phyloP scores from a whole-genome alignment of 805 yeast species.

The Jamesozyma lodderae region DNA sequence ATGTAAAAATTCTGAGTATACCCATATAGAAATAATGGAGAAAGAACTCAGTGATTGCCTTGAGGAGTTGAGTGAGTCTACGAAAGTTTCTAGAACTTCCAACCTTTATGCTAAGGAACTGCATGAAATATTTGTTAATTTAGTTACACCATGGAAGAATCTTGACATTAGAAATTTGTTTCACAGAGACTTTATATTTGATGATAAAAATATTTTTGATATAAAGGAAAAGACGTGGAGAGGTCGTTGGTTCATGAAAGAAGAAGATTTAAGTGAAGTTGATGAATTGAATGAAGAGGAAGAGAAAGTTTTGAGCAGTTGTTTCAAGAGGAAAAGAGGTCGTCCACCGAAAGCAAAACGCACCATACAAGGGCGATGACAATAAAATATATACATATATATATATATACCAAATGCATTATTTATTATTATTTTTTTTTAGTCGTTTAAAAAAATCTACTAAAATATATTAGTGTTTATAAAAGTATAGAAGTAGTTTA shows the following conservation, averaged over 20 bases:
- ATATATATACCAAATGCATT: neutral
- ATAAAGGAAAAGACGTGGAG: conserved; percentile 23
- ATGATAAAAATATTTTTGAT: conserved; percentile 13
- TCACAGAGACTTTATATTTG: conserved; percentile 24
- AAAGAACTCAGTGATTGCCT: conserved; percentile 12
- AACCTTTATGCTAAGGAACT: conserved; percentile 11
- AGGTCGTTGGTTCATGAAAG: conserved; percentile 24
- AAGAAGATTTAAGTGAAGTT: conserved; percentile 28
- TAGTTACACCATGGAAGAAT: conserved; percentile 7
- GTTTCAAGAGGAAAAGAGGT: neutral
- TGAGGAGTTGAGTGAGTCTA: conserved; percentile 6
- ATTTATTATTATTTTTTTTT: neutral
- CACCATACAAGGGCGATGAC: too few relatives aligned
- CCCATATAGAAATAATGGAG: conserved; percentile 5
- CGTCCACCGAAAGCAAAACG: neutral
- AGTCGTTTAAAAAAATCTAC: too few relatives aligned
- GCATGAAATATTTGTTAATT: conserved; percentile 5
- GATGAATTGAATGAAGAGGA: conserved; percentile 12
- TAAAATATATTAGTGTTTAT: too few relatives aligned
- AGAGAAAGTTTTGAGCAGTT: neutral
- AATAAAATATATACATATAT: too few relatives aligned
- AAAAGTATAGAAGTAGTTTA: too few relatives aligned
- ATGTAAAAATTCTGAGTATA: conserved; percentile 9
- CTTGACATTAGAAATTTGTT: conserved; percentile 9
- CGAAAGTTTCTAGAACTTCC: conserved; percentile 10